A percentile compares a stretch with the other conserved stretches of the same genome.
phyloP scores from a whole-genome alignment of 441 rosid species.

The Adansonia madagascariensis region DNA sequence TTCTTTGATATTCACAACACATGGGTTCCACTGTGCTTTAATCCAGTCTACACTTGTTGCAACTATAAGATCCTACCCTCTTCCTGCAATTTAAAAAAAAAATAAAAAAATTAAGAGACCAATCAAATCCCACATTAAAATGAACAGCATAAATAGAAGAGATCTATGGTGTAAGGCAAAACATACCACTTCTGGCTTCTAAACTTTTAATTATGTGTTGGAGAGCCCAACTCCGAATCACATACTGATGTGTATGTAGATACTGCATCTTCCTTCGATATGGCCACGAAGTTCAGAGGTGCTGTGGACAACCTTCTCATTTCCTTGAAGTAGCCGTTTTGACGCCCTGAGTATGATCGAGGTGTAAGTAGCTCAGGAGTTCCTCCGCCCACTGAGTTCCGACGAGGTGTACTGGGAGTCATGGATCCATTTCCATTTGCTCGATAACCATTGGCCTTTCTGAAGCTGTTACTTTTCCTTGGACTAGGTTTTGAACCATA shows the following conservation, averaged over 20 bases:
- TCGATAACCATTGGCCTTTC: constrained; percentile 73
- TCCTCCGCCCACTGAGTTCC: constrained; percentile 65
- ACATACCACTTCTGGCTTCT: constrained; percentile 39
- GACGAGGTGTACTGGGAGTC: constrained; percentile 77
- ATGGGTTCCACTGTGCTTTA: constrained; percentile 36
- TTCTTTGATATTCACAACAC: constrained; percentile 61
- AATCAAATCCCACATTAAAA: background rate
- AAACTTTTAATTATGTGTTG: constrained; percentile 53
- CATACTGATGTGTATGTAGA: constrained; percentile 82
- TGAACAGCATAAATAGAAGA: constrained; percentile 6
- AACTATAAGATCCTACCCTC: constrained; percentile 18
- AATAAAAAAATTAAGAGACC: background rate
- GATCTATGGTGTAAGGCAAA: background rate
- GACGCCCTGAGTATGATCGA: constrained; percentile 82
- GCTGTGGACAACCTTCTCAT: constrained; percentile 82
- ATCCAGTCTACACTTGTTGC: constrained; percentile 31
- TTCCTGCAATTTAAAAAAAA: constrained; percentile 32
- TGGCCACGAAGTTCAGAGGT: constrained; percentile 80
- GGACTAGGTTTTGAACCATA: constrained; percentile 97
- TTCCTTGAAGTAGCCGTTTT: constrained; percentile 85
- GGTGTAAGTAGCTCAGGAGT: constrained; percentile 75
- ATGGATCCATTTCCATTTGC: constrained; percentile 86
- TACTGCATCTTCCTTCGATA: constrained; percentile 84
- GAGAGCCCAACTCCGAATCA: constrained; percentile 89
- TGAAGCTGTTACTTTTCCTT: constrained; percentile 77